Conservation (phyloP, 2,329 filamentous ascomycete species). For the Talaromyces sp. region DNA sequence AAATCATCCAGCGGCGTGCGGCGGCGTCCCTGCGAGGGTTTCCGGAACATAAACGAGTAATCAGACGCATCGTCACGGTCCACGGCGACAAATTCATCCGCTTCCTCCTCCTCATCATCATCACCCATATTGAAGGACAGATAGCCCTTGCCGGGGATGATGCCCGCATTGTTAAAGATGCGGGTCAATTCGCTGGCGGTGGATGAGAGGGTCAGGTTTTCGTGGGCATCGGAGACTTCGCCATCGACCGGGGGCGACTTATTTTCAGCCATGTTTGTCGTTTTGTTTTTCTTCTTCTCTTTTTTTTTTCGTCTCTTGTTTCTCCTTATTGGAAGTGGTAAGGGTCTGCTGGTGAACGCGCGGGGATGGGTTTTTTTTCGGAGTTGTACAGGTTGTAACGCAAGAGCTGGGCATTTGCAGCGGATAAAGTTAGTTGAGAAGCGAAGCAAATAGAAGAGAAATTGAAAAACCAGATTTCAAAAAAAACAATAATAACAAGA, state of each 20-base stretch:
- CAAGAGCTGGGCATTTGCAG: background rate
- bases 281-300: background rate
- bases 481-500: background rate
- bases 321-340: background rate
- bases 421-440: background rate
- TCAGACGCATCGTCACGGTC: constrained; percentile 37
- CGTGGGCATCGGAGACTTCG: constrained; percentile 6
- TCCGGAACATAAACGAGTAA: constrained; percentile 37
- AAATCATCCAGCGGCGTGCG: constrained; percentile 50
- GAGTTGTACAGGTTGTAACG: background rate
- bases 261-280: constrained; percentile 7
- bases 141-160: constrained; percentile 8
- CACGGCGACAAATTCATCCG: constrained; percentile 37
- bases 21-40: constrained; percentile 28
- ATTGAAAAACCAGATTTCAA: background rate
- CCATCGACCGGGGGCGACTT: constrained; percentile 7
- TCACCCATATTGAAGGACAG: constrained; percentile 14
- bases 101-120: constrained; percentile 21
- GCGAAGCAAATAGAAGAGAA: background rate
- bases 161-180: constrained; percentile 11
- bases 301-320: background rate
- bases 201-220: constrained; percentile 4
- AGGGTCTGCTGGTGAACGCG: background rate
- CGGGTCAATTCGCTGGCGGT: constrained; percentile 11
- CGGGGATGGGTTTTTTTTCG: background rate